Evolutionary conservation across 2,329 filamentous ascomycete species (phyloP), one percentile per base, ranked within the genome.

Genomic region (Sporothrix brasiliensis): DNA sequence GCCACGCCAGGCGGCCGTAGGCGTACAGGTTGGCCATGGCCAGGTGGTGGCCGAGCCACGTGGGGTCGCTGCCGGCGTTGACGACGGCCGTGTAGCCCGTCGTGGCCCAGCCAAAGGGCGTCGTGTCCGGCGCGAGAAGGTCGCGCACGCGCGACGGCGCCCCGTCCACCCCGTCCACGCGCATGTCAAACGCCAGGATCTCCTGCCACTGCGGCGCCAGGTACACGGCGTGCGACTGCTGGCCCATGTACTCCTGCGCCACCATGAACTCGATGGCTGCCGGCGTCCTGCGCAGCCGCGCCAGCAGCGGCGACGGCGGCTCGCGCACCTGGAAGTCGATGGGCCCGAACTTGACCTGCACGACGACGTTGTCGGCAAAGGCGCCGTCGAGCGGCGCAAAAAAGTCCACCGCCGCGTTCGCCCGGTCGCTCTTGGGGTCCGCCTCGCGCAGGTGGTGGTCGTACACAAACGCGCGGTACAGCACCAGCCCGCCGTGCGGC

Each of bases 261-360:
- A 92, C 83, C 75, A 91, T 84, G 1, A 92, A 81, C 77, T 92
- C 90, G 50, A 92, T 87, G 0, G 87, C 87, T 13, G 79, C 77
- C 27, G 76, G 77, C 0, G 84, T 86, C 56, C 83, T 74, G 6
- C 72, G 75, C 16, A 86, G 75, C 67, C 84, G 79, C 0, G 83
- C 83, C 73, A 92, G 91, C 0, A 92, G 79, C 0, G 90, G 89
- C 4, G 87, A 90, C 1, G 84, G 79, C 1, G 90, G 87, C 76
- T 92, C 90, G 49, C 90, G 85, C 13, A 91, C 88, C 75, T 92
- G 90, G 77, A 92, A 92, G 76, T 92, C 90, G 71, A 92, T 92
- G 0, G 90, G 89, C 0, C 90, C 90, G 73, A 89, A 91, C 78
- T 92, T 92, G 78, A 92, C 88, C 76, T 92, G 90, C 2, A 92